Conservation (phyloP, 106 monocot genomes). For the Ottelia alismoides region DNA sequence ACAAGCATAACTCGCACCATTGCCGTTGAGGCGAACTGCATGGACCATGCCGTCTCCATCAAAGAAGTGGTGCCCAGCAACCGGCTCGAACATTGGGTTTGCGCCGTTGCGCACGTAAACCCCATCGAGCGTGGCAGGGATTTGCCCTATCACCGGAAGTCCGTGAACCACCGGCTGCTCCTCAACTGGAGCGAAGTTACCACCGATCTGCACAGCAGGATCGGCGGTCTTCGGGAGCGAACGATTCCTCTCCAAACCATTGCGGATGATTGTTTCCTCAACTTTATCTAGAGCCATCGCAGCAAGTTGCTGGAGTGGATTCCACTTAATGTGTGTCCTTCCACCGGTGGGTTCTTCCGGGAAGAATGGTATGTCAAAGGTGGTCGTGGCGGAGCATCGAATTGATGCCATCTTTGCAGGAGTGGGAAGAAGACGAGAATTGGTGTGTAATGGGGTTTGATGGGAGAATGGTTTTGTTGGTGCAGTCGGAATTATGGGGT, state of each 20-base stretch:
- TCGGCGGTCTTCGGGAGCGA: constrained; percentile 25
- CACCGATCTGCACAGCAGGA: constrained; percentile 23
- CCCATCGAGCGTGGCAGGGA: constrained; percentile 22
- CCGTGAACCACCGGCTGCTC: constrained; percentile 14
- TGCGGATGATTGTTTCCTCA: constrained; percentile 18
- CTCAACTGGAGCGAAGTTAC: constrained; percentile 26
- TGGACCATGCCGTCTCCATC: constrained; percentile 78
- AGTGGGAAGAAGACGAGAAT: no score
- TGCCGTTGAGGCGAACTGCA: constrained; percentile 30
- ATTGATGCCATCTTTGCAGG: no score
- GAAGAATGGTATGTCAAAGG: no score
- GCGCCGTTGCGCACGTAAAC: constrained; percentile 37
- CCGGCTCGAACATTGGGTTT: constrained; percentile 28
- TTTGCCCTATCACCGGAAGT: constrained; percentile 17
- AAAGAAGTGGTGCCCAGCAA: constrained; percentile 32
- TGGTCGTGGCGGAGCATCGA: no score
- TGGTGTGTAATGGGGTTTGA: no score
- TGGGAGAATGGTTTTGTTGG: no score
- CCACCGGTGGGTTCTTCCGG: no score
- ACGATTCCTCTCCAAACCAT: constrained; percentile 10
- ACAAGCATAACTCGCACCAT: constrained; percentile 52
- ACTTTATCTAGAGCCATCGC: constrained; percentile 10
- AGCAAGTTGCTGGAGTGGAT: constrained; percentile 13
- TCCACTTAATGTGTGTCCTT: no score
- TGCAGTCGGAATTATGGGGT: no score